Percentiles rank a stretch among this genome's conserved stretches.
phyloP scores from a whole-genome alignment of 2,329 filamentous ascomycete genomes.

The Lizonia empirigonia region DNA sequence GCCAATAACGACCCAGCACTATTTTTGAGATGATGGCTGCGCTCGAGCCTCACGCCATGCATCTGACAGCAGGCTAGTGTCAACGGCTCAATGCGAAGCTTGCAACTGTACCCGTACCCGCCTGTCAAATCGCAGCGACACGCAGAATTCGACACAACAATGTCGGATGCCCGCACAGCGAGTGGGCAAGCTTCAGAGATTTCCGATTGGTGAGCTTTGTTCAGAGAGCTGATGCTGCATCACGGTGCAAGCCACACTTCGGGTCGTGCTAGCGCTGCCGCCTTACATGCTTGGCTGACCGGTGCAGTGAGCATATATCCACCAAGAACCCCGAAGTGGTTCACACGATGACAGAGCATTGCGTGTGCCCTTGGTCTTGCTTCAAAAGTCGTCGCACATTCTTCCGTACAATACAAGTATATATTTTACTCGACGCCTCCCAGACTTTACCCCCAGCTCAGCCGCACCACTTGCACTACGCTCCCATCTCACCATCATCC shows the following conservation, averaged over 20 bases:
- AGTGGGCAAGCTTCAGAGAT: neutral
- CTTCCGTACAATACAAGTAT: neutral
- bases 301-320: constrained; percentile 8
- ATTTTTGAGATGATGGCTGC: constrained; percentile 7
- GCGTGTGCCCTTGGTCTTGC: neutral
- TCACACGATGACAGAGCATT: constrained; percentile 1
- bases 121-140: neutral
- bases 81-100: constrained; percentile 1
- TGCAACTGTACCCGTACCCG: neutral
- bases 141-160: no score
- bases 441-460: constrained; percentile 4
- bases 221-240: constrained; percentile 10
- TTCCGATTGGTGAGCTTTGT: constrained; percentile 5
- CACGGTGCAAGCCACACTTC: constrained; percentile 14
- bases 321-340: constrained; percentile 4
- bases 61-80: constrained; percentile 5
- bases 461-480: constrained; percentile 16
- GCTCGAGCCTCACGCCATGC: constrained; percentile 10
- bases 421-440: neutral
- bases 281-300: constrained; percentile 19
- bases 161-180: neutral
- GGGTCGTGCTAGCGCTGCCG: constrained; percentile 20
- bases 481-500: constrained; percentile 3
- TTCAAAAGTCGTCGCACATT: neutral
- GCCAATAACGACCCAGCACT: constrained; percentile 3